Evolutionary conservation across 805 yeast genomes (phyloP).

Genomic region (Lachancea meyersii): DNA sequence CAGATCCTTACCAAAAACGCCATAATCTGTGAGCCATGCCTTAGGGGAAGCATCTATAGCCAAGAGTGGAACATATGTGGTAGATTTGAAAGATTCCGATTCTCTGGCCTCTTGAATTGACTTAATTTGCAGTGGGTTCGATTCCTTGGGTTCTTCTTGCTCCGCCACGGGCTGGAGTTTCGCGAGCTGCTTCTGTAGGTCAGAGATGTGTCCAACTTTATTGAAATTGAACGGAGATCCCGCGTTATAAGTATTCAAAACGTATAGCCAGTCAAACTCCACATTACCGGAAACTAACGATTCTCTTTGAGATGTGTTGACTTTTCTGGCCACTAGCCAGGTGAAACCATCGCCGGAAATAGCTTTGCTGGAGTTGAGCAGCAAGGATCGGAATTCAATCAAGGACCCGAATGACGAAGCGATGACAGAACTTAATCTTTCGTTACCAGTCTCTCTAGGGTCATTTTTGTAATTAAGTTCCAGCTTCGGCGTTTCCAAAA

Average conservation of each 20-base stretch:
- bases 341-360: constrained; percentile 87
- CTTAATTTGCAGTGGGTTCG: constrained; percentile 14
- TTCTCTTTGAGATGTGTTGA: constrained; percentile 11
- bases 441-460: constrained; percentile 31
- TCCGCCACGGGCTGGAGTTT: constrained; percentile 13
- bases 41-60: constrained; percentile 70
- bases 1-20: constrained; percentile 62
- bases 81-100: constrained; percentile 19
- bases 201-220: constrained; percentile 40
- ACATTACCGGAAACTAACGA: constrained; percentile 14
- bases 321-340: constrained; percentile 68
- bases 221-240: constrained; percentile 73
- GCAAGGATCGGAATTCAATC: constrained; percentile 64
- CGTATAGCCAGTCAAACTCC: constrained; percentile 46
- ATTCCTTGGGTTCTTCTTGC: background rate
- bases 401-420: constrained; percentile 65
- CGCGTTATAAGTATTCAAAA: constrained; percentile 81
- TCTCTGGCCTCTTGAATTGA: constrained; percentile 38
- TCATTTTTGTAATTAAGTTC: constrained; percentile 25
- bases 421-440: constrained; percentile 43
- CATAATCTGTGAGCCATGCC: constrained; percentile 66
- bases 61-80: constrained; percentile 49
- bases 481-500: constrained; percentile 42
- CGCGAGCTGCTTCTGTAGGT: constrained; percentile 22
- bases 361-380: constrained; percentile 61